phyloP scores from a whole-genome alignment of 225 moss, liverwort and hornwort species.

The Marchantia polymorpha region DNA sequence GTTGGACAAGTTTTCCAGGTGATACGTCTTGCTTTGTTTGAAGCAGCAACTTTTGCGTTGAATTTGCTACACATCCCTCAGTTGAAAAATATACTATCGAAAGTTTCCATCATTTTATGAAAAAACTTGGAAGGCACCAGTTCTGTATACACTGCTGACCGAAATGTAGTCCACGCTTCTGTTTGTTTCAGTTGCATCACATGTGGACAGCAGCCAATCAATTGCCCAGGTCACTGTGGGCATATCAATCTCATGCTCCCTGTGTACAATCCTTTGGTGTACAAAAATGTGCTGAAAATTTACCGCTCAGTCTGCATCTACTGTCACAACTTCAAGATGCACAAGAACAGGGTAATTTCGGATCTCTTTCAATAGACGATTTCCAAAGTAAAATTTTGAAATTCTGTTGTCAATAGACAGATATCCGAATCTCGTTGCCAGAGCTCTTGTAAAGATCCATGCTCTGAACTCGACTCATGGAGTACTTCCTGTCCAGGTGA shows the following conservation, averaged over 20 bases:
- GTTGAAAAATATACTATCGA: too few species aligned
- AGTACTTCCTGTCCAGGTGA: conserved; percentile 43
- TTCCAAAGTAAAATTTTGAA: neutral
- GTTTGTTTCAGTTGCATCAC: conserved; percentile 61
- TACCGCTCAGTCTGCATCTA: conserved; percentile 81
- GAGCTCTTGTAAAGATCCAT: neutral
- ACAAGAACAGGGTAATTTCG: conserved; percentile 58
- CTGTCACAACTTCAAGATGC: conserved; percentile 98
- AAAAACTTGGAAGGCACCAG: neutral
- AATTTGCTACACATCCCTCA: too few species aligned
- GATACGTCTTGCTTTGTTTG: neutral
- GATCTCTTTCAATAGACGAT: neutral
- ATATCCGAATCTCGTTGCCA: neutral
- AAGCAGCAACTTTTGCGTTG: neutral
- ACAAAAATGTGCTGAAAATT: conserved; percentile 69
- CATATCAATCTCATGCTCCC: conserved; percentile 89
- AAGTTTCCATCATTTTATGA: too few species aligned
- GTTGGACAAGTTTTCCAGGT: conserved; percentile 62
- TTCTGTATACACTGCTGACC: neutral
- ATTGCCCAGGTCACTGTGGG: conserved; percentile 90
- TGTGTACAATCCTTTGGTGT: conserved; percentile 92
- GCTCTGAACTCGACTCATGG: neutral
- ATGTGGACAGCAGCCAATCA: conserved; percentile 69
- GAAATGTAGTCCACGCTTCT: neutral
- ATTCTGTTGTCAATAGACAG: neutral